Base-by-base conservation (phyloP, 169 alveolate species). In the Cryptosporidium meleagridis region DNA sequence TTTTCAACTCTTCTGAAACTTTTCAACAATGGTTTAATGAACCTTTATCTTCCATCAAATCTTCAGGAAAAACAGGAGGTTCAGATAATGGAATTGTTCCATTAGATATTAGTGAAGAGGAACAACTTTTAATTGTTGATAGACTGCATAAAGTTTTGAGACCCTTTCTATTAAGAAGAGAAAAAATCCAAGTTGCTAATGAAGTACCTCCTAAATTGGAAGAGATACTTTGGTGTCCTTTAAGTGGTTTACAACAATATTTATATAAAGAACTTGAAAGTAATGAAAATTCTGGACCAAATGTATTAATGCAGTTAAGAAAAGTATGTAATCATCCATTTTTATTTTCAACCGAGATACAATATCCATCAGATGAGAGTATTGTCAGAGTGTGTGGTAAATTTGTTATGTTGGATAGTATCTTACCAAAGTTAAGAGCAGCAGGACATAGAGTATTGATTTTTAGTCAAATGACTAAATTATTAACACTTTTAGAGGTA, bases 301-400 rank as follows among this genome's bases (percentile, higher is more conserved):
- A 97, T 75, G 94, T 95, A 61, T 87, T 96, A 92, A 96, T 96
- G 98, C 96, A 96, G 85, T 93, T 96, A 33, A 94, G 98, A 91
- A 97, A 97, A 85, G 95, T 96, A 21, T 96, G 98, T 85, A 97
- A 97, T 89, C 99, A 97, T 94, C 99, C 99, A 16, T 97, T 95
- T 91, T 94, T 95, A 31, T 97, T 96, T 92, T 91, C 96, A 59
- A 94, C 94, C 3, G 98, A 95, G 91, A 95, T 95, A 16, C 94
- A 93, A 33, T 85, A 86, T 5, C 93, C 92, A 16, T 95, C 95
- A 8, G 98, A 96, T 62, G 96, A 96, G 91, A 95, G 96, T 73
- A 93, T 97, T 12, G 95, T 93, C 86, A 93, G 97, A 92, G 93
- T 95, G 10, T 94, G 97, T 84, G 98, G 98, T 23, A 96, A 96